Base-by-base conservation (phyloP, 257 asterid genomes). In the Vinca minor region DNA sequence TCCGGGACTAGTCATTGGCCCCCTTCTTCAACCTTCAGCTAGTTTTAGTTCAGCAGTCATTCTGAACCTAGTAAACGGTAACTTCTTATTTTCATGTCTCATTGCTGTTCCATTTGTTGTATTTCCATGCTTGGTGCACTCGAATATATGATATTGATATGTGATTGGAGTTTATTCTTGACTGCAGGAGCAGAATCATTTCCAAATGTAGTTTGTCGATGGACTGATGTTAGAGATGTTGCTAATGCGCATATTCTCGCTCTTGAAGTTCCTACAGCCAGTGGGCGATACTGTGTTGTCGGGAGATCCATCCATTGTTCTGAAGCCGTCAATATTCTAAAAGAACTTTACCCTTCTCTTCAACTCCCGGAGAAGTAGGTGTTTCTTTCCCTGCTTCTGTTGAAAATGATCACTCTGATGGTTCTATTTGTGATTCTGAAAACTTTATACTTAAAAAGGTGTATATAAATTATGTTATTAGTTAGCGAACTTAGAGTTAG, bases 151-250 rank as follows among this genome's bases (percentile, higher is more conserved):
- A 20, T 3, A 20, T 1, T 1, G 31, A 23, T 10, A 18, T 3
- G 1, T 14, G 0, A 21, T 21, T 49, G 15, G 15, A 21, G 15
- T 49, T 18, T 15, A 0, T 20, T 38, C 42, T 38, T 68, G 26
- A 35, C 5, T 44, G 25, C 63, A 69, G 92, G 93, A 81, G 63
- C 59, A 4, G 63, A 59, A 52, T 57, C 72, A 59, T 72, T 23
- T 35, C 67, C 83, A 48, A 82, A 84, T 68, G 58, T 69, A 36
- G 49, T 79, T 20, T 45, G 63, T 64, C 85, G 92, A 47, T 82
- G 90, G 95, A 82, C 84, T 7, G 71, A 86, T 59, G 96, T 88
- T 11, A 84, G 66, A 68, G 96, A 88, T 69, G 96, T 86, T 32
- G 95, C 92, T 9, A 67, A 77, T 46, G 92, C 96, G 18, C 96